Base-by-base conservation (phyloP, 2,329 filamentous ascomycete genomes). In the Aureobasidium sp. region DNA sequence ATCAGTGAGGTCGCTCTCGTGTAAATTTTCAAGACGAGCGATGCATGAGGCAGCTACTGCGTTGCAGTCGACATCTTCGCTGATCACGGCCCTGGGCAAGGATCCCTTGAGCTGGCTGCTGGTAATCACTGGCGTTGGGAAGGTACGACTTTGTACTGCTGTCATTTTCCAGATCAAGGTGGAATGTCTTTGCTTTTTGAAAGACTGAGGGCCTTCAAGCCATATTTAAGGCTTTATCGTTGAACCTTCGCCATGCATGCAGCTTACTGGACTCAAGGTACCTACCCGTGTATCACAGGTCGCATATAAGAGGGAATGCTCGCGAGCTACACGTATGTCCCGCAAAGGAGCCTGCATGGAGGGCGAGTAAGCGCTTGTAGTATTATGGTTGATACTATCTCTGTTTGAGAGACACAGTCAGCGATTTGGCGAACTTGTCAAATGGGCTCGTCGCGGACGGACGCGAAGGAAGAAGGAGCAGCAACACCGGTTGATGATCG, bases 81-180 rank as follows among this genome's bases (percentile, higher is more conserved):
- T 33, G 20, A 68, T 38, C 3, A n/a, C 43, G 23, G 29, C 64
- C 5, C 42, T 55, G 16, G 64, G 64, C 4, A 68, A 43, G 25
- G 47, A 43, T 8, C 67, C 67, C 18, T 61, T 61, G 20, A 68
- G 64, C 36, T 66, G 45, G 18, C 47, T 56, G 31, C 65, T 61
- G 8, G 43, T 29, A 4, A 65, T 55, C 27, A 60, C 55, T n/a
- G 56, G 45, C 4, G 55, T 66, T 33, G 58, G 51, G 27, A 55
- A 62, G 29, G n/a, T 33, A 3, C 20, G 43, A 29, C 4, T 11
- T 42, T 64, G 51, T 47, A 38, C 38, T 43, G 60, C 27, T 29
- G 60, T 27, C 60, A 63, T 63, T 9, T 18, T 29, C 4, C 5
- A 20, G 25, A 6, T 11, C 5, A 5, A 20, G 23, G 23, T 15